Conservation (phyloP, 257 asterid species). For the Linaria vulgaris region DNA sequence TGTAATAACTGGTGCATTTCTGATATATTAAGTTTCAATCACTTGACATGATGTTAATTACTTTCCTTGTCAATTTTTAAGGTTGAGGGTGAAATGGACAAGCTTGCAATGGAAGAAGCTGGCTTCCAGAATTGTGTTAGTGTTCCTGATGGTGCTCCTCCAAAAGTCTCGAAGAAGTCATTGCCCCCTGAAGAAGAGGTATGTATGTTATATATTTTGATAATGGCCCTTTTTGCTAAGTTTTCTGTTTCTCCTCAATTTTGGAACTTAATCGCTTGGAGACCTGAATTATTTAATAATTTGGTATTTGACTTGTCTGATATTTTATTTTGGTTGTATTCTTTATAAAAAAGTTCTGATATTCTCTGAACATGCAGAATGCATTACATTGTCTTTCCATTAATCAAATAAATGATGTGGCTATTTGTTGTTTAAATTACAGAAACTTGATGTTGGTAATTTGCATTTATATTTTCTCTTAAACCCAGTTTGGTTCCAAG, state of each 20-base stretch:
- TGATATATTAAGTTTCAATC: conserved; percentile 23
- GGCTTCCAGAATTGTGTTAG: conserved; percentile 93
- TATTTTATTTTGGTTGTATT: conserved; percentile 1
- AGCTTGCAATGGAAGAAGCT: conserved; percentile 99
- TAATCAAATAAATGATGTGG: background rate
- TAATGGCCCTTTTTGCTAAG: background rate
- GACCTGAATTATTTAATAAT: conserved; percentile 2
- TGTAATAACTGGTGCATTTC: conserved; percentile 46
- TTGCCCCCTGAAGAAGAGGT: conserved; percentile 76
- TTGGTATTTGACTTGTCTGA: conserved; percentile 3
- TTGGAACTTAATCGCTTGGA: background rate
- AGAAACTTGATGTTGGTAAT: background rate
- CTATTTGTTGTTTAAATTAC: conserved; percentile 4
- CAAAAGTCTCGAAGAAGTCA: conserved; percentile 63
- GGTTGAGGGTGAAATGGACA: conserved; percentile 99
- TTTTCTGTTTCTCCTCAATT: conserved; percentile 7
- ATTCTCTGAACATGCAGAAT: background rate
- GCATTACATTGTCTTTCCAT: background rate
- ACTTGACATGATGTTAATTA: conserved; percentile 23
- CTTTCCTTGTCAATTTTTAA: conserved; percentile 24
- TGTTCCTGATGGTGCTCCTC: conserved; percentile 97
- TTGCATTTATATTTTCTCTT: conserved; percentile 15
- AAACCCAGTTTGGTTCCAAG: too few relatives aligned
- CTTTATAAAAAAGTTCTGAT: background rate
- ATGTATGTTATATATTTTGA: conserved; percentile 19